These are phyloP conservation scores for Tritrichomonas musculus DNA, from an alignment of 208 protist species.

Conservation along the genomic window DNA sequence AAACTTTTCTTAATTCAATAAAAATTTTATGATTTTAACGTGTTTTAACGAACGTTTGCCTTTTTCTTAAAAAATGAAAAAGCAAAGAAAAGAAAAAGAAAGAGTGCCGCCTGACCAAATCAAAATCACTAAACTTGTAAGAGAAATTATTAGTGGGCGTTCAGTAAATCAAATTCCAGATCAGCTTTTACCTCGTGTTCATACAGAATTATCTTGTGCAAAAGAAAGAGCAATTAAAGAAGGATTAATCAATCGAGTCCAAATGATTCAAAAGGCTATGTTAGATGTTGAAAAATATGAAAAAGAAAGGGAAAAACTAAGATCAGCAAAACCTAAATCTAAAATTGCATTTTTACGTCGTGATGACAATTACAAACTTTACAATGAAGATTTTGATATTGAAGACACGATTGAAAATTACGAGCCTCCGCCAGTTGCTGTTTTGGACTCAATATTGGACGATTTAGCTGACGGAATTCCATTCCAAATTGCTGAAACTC, in stretches of 20 bases:
- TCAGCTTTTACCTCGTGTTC: not conserved
- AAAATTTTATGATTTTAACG: no score
- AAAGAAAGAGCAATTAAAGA: slow-evolving; percentile 5
- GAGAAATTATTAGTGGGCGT: not conserved
- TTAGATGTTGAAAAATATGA: not conserved
- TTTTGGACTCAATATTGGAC: not conserved
- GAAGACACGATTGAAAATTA: not conserved
- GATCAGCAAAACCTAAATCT: not conserved
- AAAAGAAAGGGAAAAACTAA: not conserved
- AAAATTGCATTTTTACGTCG: not conserved
- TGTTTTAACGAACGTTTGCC: no score
- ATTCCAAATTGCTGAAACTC: not conserved
- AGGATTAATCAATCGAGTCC: not conserved
- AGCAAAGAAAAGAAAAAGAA: not conserved
- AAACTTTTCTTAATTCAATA: no score
- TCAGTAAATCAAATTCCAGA: not conserved
- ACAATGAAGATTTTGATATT: not conserved
- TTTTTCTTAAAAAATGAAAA: not conserved
- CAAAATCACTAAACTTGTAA: not conserved
- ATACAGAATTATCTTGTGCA: not conserved
- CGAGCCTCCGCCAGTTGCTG: not conserved
- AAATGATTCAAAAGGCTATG: not conserved
- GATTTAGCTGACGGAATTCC: not conserved
- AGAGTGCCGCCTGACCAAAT: not conserved
- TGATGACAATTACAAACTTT: not conserved